Percentiles rank a stretch among this genome's conserved stretches.
Conservation (phyloP, 2,329 filamentous ascomycete genomes). For the Elsinoe arachidis region DNA sequence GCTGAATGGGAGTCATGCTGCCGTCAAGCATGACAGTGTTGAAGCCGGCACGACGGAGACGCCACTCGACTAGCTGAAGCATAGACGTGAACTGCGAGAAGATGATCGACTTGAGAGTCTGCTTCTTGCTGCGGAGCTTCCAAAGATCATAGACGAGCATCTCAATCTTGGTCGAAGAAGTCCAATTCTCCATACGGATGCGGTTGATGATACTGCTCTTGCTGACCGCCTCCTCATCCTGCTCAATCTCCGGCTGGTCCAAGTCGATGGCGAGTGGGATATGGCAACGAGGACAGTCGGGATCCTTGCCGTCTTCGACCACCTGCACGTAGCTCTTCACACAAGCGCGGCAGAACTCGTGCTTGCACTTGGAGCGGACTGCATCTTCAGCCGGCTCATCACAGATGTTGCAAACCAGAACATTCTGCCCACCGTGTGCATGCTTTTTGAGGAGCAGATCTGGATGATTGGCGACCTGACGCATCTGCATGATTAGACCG, state of each 20-base stretch:
- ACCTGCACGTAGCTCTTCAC: conserved; percentile 73
- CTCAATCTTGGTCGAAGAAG: conserved; percentile 95
- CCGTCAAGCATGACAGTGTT: conserved; percentile 98
- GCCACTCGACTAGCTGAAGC: conserved; percentile 95
- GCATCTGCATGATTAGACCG: conserved; percentile 98
- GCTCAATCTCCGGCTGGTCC: conserved; percentile 90
- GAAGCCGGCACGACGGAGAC: conserved; percentile 89
- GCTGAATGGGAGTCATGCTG: conserved; percentile 89
- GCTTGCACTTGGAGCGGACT: conserved; percentile 81
- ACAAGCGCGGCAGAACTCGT: conserved; percentile 82
- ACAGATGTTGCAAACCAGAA: conserved; percentile 87
- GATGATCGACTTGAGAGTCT: conserved; percentile 92
- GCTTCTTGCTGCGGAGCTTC: conserved; percentile 81
- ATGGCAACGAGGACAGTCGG: conserved; percentile 84
- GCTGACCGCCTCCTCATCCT: conserved; percentile 77
- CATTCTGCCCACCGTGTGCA: conserved; percentile 75
- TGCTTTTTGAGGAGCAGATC: conserved; percentile 89
- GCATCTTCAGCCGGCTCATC: conserved; percentile 94
- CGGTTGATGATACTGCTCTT: conserved; percentile 97
- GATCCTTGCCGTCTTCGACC: conserved; percentile 54
- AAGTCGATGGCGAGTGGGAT: conserved; percentile 84
- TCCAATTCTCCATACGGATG: conserved; percentile 99
- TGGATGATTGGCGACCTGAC: conserved; percentile 92
- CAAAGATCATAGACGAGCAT: conserved; percentile 90
- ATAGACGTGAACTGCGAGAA: conserved; percentile 97